These are phyloP conservation scores for Nakazawaea ishiwadae DNA, from an alignment of 805 yeast genomes.

Conservation along the genomic window DNA sequence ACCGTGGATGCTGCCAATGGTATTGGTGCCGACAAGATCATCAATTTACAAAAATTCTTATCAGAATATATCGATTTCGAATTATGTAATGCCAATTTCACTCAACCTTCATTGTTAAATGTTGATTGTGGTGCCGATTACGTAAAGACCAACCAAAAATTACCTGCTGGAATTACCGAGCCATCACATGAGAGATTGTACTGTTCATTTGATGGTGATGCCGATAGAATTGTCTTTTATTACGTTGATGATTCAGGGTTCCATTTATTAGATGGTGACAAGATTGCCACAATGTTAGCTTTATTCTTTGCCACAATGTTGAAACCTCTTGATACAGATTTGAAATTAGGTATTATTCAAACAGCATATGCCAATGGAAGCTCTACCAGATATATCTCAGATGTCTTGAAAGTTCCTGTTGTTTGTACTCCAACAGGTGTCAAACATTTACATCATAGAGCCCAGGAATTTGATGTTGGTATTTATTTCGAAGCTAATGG, in stretches of 20 bases:
- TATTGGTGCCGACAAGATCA: conserved; percentile 81
- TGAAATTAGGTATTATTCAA: conserved; percentile 80
- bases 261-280: conserved; percentile 83
- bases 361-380: conserved; percentile 98
- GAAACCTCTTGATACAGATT: conserved; percentile 36
- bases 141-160: conserved; percentile 82
- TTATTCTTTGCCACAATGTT: conserved; percentile 49
- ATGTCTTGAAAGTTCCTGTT: conserved; percentile 67
- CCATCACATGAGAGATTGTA: conserved; percentile 47
- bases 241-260: conserved; percentile 40
- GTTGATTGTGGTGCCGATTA: conserved; percentile 90
- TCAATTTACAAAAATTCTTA: conserved; percentile 37
- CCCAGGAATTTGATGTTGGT: conserved; percentile 80
- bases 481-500: conserved; percentile 98
- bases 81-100: conserved; percentile 50
- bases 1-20: conserved; percentile 94
- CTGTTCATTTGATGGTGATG: conserved; percentile 95
- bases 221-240: conserved; percentile 89
- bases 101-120: conserved; percentile 58
- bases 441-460: conserved; percentile 92
- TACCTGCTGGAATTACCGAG: conserved; percentile 54
- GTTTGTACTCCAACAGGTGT: conserved; percentile 94
- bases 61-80: conserved; percentile 33
- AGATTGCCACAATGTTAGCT: conserved; percentile 83
- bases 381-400: conserved; percentile 67